Conservation (phyloP, 768 basidiomycete species). For the Suillus cothurnatus region DNA sequence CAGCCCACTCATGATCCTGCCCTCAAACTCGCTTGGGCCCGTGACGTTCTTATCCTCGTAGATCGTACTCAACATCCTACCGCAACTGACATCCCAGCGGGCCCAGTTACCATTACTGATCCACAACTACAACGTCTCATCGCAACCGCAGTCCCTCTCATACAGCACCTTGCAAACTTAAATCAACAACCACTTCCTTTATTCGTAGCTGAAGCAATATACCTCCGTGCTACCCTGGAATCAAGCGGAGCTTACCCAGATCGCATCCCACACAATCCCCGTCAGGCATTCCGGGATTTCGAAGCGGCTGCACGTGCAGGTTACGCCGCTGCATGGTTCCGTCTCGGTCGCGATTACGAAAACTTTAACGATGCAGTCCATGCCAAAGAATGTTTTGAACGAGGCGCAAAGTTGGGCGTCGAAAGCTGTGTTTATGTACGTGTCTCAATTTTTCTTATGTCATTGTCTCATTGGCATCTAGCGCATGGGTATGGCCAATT, state of each 20-base stretch:
- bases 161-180: conserved; percentile 56
- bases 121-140: conserved; percentile 60
- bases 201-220: conserved; percentile 71
- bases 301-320: conserved; percentile 82
- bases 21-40: conserved; percentile 73
- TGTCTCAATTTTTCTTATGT: conserved; percentile 12
- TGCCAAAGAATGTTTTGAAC: conserved; percentile 86
- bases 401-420: conserved; percentile 73
- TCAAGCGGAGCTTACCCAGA: conserved; percentile 73
- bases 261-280: conserved; percentile 64
- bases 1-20: conserved; percentile 56
- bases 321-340: conserved; percentile 84
- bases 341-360: conserved; percentile 90
- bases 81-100: conserved; percentile 46
- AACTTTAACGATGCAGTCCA: conserved; percentile 72
- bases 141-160: conserved; percentile 62
- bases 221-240: conserved; percentile 73
- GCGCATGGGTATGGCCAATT: conserved; percentile 92
- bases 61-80: conserved; percentile 51
- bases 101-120: conserved; percentile 59
- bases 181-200: conserved; percentile 38
- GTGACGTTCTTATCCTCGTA: conserved; percentile 81
- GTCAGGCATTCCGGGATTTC: conserved; percentile 86
- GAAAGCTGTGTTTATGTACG: conserved; percentile 82
- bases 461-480: conserved; percentile 32